Conservation (phyloP, 129 eudicot species). For the Chrysanthemum seticuspe region DNA sequence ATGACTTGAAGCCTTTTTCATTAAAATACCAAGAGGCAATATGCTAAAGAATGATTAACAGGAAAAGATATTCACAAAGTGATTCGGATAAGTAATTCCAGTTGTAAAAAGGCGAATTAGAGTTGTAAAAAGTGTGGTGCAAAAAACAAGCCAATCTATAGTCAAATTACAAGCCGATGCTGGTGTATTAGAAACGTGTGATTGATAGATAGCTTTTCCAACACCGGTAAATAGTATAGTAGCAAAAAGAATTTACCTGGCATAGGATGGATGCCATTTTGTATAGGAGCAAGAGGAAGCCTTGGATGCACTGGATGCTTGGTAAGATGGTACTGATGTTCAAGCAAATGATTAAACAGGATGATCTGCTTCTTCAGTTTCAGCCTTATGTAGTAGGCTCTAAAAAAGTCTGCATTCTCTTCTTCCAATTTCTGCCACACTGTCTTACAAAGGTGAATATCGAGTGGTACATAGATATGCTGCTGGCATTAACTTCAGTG, state of each 20-base stretch:
- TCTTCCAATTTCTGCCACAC: conserved; percentile 99
- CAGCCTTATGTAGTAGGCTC: conserved; percentile 94
- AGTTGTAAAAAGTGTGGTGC: no score
- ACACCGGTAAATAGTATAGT: no score
- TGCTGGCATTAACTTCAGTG: not conserved
- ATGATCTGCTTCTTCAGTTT: conserved; percentile 94
- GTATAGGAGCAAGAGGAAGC: conserved; percentile 87
- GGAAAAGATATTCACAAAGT: no score
- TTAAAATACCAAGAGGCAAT: no score
- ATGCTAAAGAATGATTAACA: no score
- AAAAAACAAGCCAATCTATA: no score
- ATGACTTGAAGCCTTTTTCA: no score
- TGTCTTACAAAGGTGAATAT: conserved; percentile 23
- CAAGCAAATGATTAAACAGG: conserved; percentile 87
- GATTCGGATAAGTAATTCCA: no score
- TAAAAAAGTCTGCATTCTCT: conserved; percentile 93
- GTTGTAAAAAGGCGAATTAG: no score
- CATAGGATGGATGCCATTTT: conserved; percentile 93
- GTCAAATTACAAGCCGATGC: no score
- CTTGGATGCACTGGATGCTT: conserved; percentile 77
- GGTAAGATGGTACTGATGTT: conserved; percentile 82
- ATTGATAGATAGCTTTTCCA: no score
- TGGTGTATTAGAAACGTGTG: no score
- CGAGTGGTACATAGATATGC: not conserved
- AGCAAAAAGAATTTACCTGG: conserved; percentile 52